Conservation (phyloP, 495 filamentous ascomycete species). For the Cetradonia linearis region DNA sequence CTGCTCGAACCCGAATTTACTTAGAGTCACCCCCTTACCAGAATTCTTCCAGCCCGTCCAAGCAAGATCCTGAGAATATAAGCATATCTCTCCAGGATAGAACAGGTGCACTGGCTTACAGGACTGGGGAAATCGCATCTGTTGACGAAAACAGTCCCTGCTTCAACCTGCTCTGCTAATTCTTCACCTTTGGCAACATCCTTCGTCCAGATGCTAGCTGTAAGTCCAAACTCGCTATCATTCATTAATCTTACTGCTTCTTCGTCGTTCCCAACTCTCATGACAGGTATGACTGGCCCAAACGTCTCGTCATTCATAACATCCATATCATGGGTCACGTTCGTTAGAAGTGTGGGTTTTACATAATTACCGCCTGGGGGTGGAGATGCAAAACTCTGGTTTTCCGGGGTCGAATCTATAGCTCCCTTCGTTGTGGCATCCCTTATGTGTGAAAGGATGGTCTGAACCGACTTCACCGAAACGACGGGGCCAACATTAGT, state of each 20-base stretch:
- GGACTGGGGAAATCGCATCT: conserved; percentile 87
- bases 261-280: conserved; percentile 75
- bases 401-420: conserved; percentile 69
- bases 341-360: conserved; percentile 69
- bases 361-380: conserved; percentile 74
- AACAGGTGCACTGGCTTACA: conserved; percentile 43
- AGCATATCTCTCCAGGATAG: conserved; percentile 15
- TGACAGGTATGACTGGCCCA: conserved; percentile 85
- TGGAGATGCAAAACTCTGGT: conserved; percentile 57
- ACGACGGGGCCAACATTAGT: conserved; percentile 88
- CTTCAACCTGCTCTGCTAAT: conserved; percentile 72
- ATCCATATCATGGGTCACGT: conserved; percentile 74
- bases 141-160: conserved; percentile 95
- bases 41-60: conserved; percentile 99
- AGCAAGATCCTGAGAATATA: conserved; percentile 65
- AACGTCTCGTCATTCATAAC: conserved; percentile 97
- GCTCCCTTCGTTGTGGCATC: conserved; percentile 78
- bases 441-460: conserved; percentile 70
- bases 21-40: conserved; percentile 80
- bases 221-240: conserved; percentile 86
- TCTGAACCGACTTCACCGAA: conserved; percentile 59
- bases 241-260: conserved; percentile 88
- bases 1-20: conserved; percentile 84
- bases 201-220: conserved; percentile 97
- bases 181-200: conserved; percentile 67